A percentile compares a stretch with the other conserved stretches of the same genome.
phyloP scores from a whole-genome alignment of 306 rosid species.

The Luffa acutangula region DNA sequence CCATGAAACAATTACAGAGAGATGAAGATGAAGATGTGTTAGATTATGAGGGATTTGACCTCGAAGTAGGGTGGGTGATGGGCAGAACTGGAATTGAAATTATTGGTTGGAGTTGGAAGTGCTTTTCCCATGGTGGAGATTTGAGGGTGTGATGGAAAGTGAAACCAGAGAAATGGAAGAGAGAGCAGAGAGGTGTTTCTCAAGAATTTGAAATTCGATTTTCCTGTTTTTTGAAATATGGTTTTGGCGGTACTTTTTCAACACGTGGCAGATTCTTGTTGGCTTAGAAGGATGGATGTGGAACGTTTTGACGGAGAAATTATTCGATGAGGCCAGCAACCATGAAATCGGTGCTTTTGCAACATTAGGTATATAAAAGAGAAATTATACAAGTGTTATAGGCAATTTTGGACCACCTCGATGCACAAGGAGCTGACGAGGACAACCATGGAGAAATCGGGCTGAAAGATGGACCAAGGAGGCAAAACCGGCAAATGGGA shows the following conservation, averaged over 20 bases:
- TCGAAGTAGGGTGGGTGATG: constrained; percentile 23
- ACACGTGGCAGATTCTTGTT: neutral
- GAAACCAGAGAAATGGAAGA: neutral
- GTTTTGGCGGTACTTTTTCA: neutral
- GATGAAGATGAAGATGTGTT: neutral
- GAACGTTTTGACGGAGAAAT: neutral
- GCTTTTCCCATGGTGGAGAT: constrained; percentile 12
- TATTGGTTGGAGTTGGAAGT: neutral
- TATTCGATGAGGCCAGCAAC: too few relatives aligned
- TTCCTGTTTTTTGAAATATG: neutral
- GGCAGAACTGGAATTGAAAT: neutral
- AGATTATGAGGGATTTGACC: neutral
- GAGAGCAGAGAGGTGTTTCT: too few relatives aligned
- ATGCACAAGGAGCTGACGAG: too few relatives aligned
- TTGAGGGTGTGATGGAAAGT: neutral
- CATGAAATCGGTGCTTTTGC: too few relatives aligned
- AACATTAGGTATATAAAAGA: too few relatives aligned
- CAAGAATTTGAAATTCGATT: constrained; percentile 10
- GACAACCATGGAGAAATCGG: too few relatives aligned
- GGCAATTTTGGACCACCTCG: too few relatives aligned
- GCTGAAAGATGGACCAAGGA: too few relatives aligned
- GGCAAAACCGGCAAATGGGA: too few relatives aligned
- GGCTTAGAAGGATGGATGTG: neutral
- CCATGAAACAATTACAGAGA: too few relatives aligned
- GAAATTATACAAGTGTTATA: too few relatives aligned